Percentiles rank a stretch among this genome's conserved stretches.
These are phyloP conservation scores for Candida quercuum DNA, from an alignment of 805 yeast species.

Conservation along the genomic window DNA sequence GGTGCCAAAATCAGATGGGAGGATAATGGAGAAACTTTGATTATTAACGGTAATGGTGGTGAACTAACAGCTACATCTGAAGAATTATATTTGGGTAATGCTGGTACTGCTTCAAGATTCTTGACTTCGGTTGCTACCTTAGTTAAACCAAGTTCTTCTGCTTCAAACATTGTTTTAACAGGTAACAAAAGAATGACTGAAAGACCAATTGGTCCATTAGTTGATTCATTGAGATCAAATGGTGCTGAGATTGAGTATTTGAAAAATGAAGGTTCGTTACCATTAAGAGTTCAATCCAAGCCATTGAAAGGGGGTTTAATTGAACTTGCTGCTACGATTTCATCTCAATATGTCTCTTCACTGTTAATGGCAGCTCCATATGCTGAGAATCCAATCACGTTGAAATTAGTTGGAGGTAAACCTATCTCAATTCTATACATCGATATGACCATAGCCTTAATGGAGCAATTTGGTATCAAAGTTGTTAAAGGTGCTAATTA, in stretches of 20 bases:
- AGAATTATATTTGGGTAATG: conserved; percentile 87
- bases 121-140: conserved; percentile 89
- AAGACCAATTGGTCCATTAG: conserved; percentile 94
- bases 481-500: conserved; percentile 74
- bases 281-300: conserved; percentile 67
- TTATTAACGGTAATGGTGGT: conserved; percentile 85
- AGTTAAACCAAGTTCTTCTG: conserved; percentile 43
- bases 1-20: conserved; percentile 83
- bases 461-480: conserved; percentile 80
- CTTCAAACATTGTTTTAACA: conserved; percentile 58
- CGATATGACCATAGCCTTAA: conserved; percentile 96
- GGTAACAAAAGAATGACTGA: conserved; percentile 98
- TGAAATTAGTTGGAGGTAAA: conserved; percentile 89
- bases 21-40: conserved; percentile 85
- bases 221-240: conserved; percentile 79
- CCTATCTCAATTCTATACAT: conserved; percentile 95
- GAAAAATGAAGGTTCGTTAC: conserved; percentile 78
- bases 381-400: conserved; percentile 81
- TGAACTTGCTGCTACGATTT: conserved; percentile 91
- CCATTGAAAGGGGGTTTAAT: conserved; percentile 87
- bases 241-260: conserved; percentile 73
- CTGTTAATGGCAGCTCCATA: conserved; percentile 97
- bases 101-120: conserved; percentile 97
- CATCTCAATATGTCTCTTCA: conserved; percentile 96
- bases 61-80: conserved; percentile 55